Evolutionary conservation across 352 stramenopile species (phyloP), one percentile per base, ranked within the genome.

Genomic region (Phytophthora pini): DNA sequence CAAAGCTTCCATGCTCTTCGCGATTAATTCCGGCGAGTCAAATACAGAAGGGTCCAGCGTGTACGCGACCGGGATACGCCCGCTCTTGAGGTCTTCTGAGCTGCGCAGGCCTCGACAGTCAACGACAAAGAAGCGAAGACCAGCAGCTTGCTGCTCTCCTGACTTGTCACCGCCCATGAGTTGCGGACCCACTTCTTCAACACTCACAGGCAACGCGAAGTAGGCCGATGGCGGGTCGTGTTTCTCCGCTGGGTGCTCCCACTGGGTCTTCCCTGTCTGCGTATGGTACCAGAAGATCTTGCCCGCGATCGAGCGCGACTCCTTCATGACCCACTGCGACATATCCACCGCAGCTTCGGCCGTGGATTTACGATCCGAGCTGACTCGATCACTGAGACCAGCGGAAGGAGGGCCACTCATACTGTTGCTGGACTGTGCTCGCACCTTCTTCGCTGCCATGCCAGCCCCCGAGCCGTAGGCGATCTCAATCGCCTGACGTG

Each of bases 241-340:
- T 17, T 80, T 79, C 54, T 90, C 82, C 0, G 76, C 77, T 15
- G 86, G 86, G 44, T 94, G 86, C 46, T 94, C 86, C 84, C 84
- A 94, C 61, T 94, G 86, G 0, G 84, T 91, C 31, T 88, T 88
- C 1, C 84, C 84, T 0, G 80, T 89, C n/a, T 82, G 70, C 10
- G 71, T 87, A 50, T 93, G 79, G 38, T 93, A 91, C 84, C 84
- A 93, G 39, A 93, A 93, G 36, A 88, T 76, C 44, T 93, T 93
- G 7, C 84, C 84, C 1, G 82, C 79, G 24, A 89, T 84, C 31
- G 82, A 91, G 13, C 75, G 74, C 34, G 84, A 93, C 44, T 93
- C 82, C 36, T 88, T 88, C 68, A 84, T 87, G 34, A 89, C 78
- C 84, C 84, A 93, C 54, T 93, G 72, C 11, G 80, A 88, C 84